Percentiles rank a stretch among this genome's conserved stretches.
Conservation (phyloP, 345 rosid species). For the Corymbia maculata region DNA sequence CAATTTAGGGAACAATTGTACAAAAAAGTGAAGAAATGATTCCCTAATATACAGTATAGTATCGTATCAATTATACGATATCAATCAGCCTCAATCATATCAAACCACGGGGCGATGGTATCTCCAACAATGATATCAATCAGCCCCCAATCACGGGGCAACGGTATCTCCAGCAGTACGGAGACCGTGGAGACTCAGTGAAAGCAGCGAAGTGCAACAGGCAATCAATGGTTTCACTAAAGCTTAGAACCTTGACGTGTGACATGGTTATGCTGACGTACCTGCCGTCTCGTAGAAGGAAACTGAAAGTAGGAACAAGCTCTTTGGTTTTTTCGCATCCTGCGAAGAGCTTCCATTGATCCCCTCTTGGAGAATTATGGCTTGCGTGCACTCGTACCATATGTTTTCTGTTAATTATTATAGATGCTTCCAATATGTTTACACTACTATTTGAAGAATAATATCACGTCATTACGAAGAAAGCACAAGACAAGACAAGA, state of each 20-base stretch:
- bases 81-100: no score
- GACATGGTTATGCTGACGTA: not conserved
- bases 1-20: no score
- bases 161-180: not conserved
- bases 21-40: no score
- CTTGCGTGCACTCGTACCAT: not conserved
- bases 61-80: no score
- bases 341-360: not conserved
- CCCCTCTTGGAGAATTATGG: not conserved
- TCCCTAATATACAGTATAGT: no score
- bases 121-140: no score
- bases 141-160: no score
- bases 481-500: not conserved
- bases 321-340: not conserved
- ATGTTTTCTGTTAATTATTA: not conserved
- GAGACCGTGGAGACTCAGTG: constrained; percentile 67
- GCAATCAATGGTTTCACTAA: constrained; percentile 68
- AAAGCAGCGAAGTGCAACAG: constrained; percentile 82
- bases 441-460: not conserved
- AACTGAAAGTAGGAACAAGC: not conserved
- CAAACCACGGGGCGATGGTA: no score
- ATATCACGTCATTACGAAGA: not conserved
- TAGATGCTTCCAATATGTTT: not conserved
- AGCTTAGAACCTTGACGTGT: constrained; percentile 70
- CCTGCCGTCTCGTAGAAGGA: not conserved